A percentile compares a stretch with the other conserved stretches of the same genome.
Conservation (phyloP, 352 stramenopile species). For the Thraustochytrium sp. region DNA sequence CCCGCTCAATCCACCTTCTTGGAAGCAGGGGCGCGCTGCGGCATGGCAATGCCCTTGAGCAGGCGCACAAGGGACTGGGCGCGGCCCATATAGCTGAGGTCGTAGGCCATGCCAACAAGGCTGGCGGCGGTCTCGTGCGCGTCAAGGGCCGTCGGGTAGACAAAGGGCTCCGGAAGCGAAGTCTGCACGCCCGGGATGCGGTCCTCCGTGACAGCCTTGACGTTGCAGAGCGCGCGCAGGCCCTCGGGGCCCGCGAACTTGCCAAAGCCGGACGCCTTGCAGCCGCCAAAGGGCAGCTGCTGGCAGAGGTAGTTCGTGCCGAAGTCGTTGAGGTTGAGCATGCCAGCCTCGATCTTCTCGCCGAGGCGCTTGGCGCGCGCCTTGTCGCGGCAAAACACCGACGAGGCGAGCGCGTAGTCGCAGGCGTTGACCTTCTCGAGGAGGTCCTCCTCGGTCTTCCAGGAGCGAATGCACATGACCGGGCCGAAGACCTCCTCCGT, state of each 20-base stretch:
- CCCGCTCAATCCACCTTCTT: background rate
- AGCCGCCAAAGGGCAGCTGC: conserved; percentile 74
- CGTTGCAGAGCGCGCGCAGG: conserved; percentile 68
- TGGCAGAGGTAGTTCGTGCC: conserved; percentile 79
- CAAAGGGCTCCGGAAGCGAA: conserved; percentile 63
- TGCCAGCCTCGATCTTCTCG: conserved; percentile 63
- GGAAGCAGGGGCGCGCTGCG: background rate
- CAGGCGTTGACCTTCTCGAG: conserved; percentile 53
- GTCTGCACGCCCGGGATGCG: conserved; percentile 62
- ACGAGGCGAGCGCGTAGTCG: conserved; percentile 68
- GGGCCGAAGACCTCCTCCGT: conserved; percentile 80
- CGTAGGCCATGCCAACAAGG: conserved; percentile 35
- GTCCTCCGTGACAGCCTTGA: conserved; percentile 71
- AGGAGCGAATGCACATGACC: conserved; percentile 74
- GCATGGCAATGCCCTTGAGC: conserved; percentile 19
- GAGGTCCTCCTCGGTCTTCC: conserved; percentile 51
- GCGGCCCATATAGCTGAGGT: background rate
- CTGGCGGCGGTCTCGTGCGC: background rate
- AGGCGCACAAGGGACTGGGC: background rate
- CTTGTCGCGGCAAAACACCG: conserved; percentile 63
- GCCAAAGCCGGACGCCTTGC: conserved; percentile 76
- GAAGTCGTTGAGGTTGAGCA: conserved; percentile 81
- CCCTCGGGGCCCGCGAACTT: conserved; percentile 79
- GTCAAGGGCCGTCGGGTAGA: conserved; percentile 59
- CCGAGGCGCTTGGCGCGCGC: conserved; percentile 59